These are phyloP conservation scores for Catunica adiposa DNA, from an alignment of 2,329 filamentous ascomycete genomes.

Conservation along the genomic window DNA sequence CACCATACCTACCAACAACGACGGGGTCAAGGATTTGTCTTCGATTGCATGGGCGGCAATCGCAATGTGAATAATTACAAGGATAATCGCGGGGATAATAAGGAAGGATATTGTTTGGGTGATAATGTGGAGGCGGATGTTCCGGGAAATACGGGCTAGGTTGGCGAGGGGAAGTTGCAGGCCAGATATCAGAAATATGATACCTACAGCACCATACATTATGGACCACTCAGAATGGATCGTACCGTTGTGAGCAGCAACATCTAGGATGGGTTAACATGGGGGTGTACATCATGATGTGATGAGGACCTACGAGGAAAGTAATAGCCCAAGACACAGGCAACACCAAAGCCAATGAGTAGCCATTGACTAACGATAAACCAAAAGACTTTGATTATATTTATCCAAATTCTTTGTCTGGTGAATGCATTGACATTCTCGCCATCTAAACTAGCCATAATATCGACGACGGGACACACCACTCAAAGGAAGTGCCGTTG, in stretches of 20 bases:
- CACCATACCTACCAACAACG: constrained; percentile 50
- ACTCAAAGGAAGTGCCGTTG: too few species aligned
- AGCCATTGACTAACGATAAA: constrained; percentile 39
- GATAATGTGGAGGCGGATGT: constrained; percentile 51
- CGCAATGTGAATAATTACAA: constrained; percentile 33
- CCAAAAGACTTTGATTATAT: not conserved
- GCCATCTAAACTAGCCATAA: too few species aligned
- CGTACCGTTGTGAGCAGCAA: constrained; percentile 31
- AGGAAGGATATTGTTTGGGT: constrained; percentile 53
- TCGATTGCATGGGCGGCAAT: constrained; percentile 31
- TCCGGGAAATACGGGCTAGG: constrained; percentile 41
- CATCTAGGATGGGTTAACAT: constrained; percentile 20
- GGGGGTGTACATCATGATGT: not conserved
- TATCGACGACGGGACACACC: too few species aligned
- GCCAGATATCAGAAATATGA: constrained; percentile 57
- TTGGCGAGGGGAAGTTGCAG: constrained; percentile 49
- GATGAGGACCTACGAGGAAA: constrained; percentile 25
- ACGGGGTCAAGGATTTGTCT: constrained; percentile 42
- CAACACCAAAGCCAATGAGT: constrained; percentile 41
- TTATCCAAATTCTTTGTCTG: not conserved
- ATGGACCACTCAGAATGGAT: constrained; percentile 42
- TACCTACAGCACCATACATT: constrained; percentile 49
- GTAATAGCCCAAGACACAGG: constrained; percentile 30
- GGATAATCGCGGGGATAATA: constrained; percentile 45
- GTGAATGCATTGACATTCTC: not conserved